phyloP scores from a whole-genome alignment of 768 basidiomycete genomes.

The Mycena albidolilacea region DNA sequence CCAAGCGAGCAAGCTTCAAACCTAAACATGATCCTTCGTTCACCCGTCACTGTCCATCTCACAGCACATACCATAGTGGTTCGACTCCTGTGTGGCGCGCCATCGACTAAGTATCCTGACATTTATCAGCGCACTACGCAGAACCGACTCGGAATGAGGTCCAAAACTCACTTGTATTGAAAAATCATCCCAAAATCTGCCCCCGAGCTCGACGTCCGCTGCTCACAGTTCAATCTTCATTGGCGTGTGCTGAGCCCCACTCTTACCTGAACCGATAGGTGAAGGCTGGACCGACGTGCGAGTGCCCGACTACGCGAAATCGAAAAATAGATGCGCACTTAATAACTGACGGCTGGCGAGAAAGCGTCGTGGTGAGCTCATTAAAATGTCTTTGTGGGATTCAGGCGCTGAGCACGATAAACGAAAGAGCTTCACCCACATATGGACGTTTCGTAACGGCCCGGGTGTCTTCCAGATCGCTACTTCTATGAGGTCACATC shows the following conservation, averaged over 20 bases:
- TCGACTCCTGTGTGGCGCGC: slow-evolving; percentile 71
- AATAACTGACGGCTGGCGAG: slow-evolving; percentile 82
- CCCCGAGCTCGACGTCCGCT: slow-evolving; percentile 70
- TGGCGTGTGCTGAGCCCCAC: background rate
- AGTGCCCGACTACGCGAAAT: background rate
- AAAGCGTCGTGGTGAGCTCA: slow-evolving; percentile 84
- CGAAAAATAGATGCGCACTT: slow-evolving; percentile 66
- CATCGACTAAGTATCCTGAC: slow-evolving; percentile 83
- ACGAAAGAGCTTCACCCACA: slow-evolving; percentile 60
- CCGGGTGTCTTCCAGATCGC: too few relatives aligned
- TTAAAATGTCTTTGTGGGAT: slow-evolving; percentile 73
- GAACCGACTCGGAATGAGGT: background rate
- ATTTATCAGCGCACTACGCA: background rate
- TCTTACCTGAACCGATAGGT: slow-evolving; percentile 83
- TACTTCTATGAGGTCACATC: too few relatives aligned
- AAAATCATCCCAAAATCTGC: slow-evolving; percentile 80
- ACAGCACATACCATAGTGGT: slow-evolving; percentile 77
- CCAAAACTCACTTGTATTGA: slow-evolving; percentile 76
- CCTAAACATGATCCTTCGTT: slow-evolving; percentile 60
- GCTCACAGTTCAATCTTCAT: slow-evolving; percentile 9
- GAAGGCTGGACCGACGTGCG: slow-evolving; percentile 66
- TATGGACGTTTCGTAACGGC: slow-evolving; percentile 46
- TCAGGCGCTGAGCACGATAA: slow-evolving; percentile 16
- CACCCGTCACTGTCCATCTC: background rate
- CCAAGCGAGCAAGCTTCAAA: slow-evolving; percentile 89